These are phyloP conservation scores for Boletus reticuloceps DNA, from an alignment of 768 basidiomycete genomes.

Conservation along the genomic window DNA sequence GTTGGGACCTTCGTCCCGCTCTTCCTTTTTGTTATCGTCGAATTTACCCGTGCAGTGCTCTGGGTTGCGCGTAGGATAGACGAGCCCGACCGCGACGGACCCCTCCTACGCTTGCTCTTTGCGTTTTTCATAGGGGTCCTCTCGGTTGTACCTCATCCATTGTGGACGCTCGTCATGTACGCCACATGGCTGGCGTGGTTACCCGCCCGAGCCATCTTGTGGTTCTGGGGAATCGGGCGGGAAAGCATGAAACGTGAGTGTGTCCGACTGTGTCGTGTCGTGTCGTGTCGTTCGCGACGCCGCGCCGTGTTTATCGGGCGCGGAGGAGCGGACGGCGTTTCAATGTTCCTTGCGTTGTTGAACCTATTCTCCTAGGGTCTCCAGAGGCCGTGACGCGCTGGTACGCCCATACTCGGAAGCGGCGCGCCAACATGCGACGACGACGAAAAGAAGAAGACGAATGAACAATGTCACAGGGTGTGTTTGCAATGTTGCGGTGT, in stretches of 20 bases:
- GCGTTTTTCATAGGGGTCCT: background rate
- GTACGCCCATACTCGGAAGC: background rate
- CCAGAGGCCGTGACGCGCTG: background rate
- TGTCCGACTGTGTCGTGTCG: too few relatives aligned
- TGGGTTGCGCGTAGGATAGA: background rate
- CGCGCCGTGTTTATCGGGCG: too few relatives aligned
- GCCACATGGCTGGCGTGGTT: background rate
- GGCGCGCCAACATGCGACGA: background rate
- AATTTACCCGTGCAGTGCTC: background rate
- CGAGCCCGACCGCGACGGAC: background rate
- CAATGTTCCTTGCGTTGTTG: too few relatives aligned
- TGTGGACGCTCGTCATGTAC: background rate
- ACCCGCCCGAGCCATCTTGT: conserved; percentile 7
- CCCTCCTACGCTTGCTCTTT: background rate
- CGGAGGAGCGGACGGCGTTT: too few relatives aligned
- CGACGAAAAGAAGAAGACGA: background rate
- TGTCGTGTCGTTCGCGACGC: too few relatives aligned
- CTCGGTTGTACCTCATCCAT: background rate
- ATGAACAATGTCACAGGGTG: too few relatives aligned
- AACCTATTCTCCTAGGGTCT: background rate
- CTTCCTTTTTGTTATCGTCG: conserved; percentile 12
- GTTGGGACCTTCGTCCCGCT: conserved; percentile 10
- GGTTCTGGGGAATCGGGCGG: conserved; percentile 18
- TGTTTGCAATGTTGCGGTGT: too few relatives aligned
- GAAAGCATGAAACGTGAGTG: background rate